phyloP scores from a whole-genome alignment of 179 eudicot genomes.

The Sideroxylon spinosum region DNA sequence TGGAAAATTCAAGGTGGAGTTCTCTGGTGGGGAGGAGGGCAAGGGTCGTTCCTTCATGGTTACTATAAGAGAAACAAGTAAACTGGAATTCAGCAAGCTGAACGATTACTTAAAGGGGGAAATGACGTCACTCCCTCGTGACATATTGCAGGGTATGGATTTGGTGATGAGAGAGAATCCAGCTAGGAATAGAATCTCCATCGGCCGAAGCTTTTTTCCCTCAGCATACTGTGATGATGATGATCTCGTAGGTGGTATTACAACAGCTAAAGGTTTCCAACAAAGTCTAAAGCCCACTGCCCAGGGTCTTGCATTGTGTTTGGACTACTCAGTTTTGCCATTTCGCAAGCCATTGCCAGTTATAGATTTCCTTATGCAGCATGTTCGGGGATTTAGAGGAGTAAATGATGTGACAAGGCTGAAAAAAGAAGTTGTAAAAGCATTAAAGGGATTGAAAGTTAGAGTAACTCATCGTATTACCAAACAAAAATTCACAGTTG shows the following conservation, averaged over 20 bases:
- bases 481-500: too few relatives aligned
- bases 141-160: slow-evolving; percentile 60
- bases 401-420: too few relatives aligned
- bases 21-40: slow-evolving; percentile 34
- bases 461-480: too few relatives aligned
- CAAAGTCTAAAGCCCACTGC: too few relatives aligned
- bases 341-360: too few relatives aligned
- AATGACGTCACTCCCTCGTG: slow-evolving; percentile 41
- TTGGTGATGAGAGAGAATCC: slow-evolving; percentile 67
- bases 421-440: too few relatives aligned
- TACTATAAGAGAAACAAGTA: slow-evolving; percentile 30
- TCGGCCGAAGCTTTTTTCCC: slow-evolving; percentile 47
- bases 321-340: too few relatives aligned
- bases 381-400: slow-evolving; percentile 31
- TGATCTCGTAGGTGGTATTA: slow-evolving; percentile 39
- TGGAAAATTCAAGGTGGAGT: neutral
- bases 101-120: slow-evolving; percentile 40
- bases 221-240: slow-evolving; percentile 14
- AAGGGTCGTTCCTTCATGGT: slow-evolving; percentile 31
- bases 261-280: too few relatives aligned
- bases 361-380: slow-evolving; percentile 40
- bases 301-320: too few relatives aligned
- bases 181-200: slow-evolving; percentile 34
- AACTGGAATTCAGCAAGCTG: slow-evolving; percentile 45
- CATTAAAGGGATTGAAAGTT: too few relatives aligned